phyloP scores from a whole-genome alignment of 352 stramenopile genomes.

The Aphanomyces invadans region DNA sequence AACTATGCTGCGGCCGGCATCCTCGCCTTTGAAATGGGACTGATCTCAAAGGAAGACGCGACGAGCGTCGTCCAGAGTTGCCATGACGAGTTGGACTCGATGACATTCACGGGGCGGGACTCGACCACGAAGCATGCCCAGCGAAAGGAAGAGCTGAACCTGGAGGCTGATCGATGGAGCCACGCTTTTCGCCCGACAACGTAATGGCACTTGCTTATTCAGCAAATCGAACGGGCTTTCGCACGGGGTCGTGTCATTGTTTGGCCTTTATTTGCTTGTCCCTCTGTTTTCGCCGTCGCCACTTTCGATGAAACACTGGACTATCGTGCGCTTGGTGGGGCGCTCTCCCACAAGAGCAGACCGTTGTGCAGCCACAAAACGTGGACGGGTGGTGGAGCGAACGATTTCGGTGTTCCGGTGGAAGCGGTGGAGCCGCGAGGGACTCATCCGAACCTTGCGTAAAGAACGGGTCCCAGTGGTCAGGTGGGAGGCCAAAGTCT shows the following conservation, averaged over 20 bases:
- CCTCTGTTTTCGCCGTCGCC: slow-evolving; percentile 8
- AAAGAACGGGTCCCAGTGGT: slow-evolving; percentile 8
- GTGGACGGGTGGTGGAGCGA: too few relatives aligned
- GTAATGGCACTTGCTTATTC: too few relatives aligned
- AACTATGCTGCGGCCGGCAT: slow-evolving; percentile 60
- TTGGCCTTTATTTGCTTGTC: neutral
- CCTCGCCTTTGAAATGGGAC: slow-evolving; percentile 43
- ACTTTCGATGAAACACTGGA: slow-evolving; percentile 7
- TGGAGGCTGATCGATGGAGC: neutral
- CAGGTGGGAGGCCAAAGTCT: too few relatives aligned
- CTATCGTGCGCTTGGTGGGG: neutral
- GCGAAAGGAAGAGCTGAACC: neutral
- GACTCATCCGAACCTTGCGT: neutral
- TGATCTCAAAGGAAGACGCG: slow-evolving; percentile 50
- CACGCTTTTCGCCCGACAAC: too few relatives aligned
- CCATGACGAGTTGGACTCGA: neutral
- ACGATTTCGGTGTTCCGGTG: too few relatives aligned
- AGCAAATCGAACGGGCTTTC: too few relatives aligned
- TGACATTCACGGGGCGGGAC: slow-evolving; percentile 4
- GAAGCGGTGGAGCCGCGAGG: neutral
- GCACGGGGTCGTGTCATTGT: too few relatives aligned
- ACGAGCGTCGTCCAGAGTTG: neutral
- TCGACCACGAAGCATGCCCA: neutral
- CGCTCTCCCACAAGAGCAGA: neutral
- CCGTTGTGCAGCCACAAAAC: too few relatives aligned